Conservation (phyloP, 441 rosid genomes). For the Metrosideros polymorpha region DNA sequence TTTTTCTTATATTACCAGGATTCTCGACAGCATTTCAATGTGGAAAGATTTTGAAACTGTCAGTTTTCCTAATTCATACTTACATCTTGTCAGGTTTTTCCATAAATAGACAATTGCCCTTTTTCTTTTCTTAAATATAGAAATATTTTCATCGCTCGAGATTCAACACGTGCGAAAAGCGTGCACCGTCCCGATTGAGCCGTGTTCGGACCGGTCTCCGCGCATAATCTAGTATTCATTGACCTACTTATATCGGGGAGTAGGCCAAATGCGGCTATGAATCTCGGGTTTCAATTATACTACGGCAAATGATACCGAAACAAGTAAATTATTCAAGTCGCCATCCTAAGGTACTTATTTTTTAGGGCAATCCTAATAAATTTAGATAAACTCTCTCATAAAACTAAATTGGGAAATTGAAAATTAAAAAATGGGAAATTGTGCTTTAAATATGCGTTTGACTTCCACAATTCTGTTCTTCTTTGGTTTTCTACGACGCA, state of each 20-base stretch:
- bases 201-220: not conserved
- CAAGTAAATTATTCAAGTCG: not conserved
- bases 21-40: not conserved
- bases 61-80: not conserved
- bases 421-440: not conserved
- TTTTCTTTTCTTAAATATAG: not conserved
- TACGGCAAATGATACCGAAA: not conserved
- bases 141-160: not conserved
- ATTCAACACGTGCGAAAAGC: not conserved
- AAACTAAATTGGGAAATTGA: not conserved
- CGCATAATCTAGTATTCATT: not conserved
- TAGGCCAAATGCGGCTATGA: not conserved
- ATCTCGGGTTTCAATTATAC: not conserved
- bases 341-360: not conserved
- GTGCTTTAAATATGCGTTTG: not conserved
- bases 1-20: not conserved
- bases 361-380: not conserved
- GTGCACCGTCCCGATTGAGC: not conserved
- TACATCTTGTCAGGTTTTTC: not conserved
- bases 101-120: not conserved
- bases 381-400: not conserved
- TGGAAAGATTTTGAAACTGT: not conserved
- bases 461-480: not conserved
- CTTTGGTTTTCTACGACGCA: not conserved
- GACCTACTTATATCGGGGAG: not conserved